A percentile compares a stretch with the other conserved stretches of the same genome.
phyloP scores from a whole-genome alignment of 2,329 filamentous ascomycete species.

The Chaetomium olivaceum region DNA sequence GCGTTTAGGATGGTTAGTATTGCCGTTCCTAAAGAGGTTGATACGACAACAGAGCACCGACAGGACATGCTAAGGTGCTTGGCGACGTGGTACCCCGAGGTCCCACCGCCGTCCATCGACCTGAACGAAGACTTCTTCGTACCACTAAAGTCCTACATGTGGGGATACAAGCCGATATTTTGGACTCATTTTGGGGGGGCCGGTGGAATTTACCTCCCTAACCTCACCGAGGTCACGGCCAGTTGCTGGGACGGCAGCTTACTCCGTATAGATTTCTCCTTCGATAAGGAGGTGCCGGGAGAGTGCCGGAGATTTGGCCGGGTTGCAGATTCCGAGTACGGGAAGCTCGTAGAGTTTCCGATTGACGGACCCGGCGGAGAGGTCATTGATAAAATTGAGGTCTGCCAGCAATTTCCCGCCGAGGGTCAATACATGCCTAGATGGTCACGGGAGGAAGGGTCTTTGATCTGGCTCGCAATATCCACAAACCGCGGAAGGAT shows the following conservation, averaged over 20 bases:
- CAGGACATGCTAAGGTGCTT: background rate
- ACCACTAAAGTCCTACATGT: background rate
- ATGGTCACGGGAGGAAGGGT: background rate
- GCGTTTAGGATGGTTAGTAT: constrained; percentile 7
- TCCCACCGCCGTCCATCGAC: background rate
- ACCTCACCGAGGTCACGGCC: background rate
- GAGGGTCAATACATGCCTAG: background rate
- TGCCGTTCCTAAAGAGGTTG: background rate
- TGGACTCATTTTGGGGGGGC: constrained; percentile 4
- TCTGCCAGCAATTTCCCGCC: background rate
- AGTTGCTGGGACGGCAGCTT: background rate
- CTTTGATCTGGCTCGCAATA: background rate
- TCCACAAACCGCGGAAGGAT: constrained; percentile 9
- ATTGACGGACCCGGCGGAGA: constrained; percentile 10
- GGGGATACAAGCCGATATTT: background rate
- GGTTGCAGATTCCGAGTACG: background rate
- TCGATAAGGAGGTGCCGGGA: background rate
- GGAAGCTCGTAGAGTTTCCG: background rate
- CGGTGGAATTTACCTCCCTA: background rate
- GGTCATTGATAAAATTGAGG: background rate
- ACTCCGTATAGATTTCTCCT: background rate
- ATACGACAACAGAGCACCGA: background rate
- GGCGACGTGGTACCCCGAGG: background rate
- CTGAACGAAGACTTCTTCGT: background rate
- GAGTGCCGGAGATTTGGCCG: constrained; percentile 1